Conservation (phyloP, 1,139 yeast species). For the Petasospora rhodanensis region DNA sequence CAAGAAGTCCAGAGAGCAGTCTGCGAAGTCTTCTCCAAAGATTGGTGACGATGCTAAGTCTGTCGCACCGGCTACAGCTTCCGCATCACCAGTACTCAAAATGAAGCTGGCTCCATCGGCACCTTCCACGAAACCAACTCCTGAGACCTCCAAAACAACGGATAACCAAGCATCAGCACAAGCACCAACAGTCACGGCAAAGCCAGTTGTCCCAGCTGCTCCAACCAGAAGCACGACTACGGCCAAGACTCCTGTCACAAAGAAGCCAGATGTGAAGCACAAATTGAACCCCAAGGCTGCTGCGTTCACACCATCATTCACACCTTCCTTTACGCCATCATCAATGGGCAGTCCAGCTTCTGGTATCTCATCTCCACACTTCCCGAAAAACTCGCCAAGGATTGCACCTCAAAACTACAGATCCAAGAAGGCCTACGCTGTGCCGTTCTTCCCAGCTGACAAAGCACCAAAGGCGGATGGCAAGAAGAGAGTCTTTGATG, state of each 20-base stretch:
- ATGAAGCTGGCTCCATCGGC: constrained; percentile 9
- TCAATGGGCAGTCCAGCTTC: constrained; percentile 12
- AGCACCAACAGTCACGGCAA: no score
- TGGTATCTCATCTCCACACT: constrained; percentile 17
- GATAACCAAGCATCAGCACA: no score
- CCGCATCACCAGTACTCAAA: no score
- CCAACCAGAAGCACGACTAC: constrained; percentile 19
- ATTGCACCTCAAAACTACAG: constrained; percentile 4
- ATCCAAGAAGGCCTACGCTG: constrained; percentile 14
- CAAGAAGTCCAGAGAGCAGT: constrained; percentile 28
- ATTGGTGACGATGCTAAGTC: constrained; percentile 10
- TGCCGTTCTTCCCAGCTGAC: constrained; percentile 39
- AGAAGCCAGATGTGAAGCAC: constrained; percentile 34
- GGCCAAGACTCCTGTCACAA: constrained; percentile 21
- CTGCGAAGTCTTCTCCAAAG: constrained; percentile 9
- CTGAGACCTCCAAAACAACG: constrained; percentile 14
- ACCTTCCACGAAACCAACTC: constrained; percentile 4
- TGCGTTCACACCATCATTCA: constrained; percentile 57
- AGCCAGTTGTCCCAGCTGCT: constrained; percentile 10
- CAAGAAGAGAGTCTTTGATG: constrained; percentile 33
- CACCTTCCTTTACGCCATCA: constrained; percentile 7
- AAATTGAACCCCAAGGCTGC: constrained; percentile 71
- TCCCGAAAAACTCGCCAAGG: constrained; percentile 22
- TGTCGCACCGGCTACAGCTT: constrained; percentile 9
- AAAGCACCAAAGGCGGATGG: constrained; percentile 43